phyloP scores from a whole-genome alignment of 495 filamentous ascomycete species.

The Podospora pseudocomata region DNA sequence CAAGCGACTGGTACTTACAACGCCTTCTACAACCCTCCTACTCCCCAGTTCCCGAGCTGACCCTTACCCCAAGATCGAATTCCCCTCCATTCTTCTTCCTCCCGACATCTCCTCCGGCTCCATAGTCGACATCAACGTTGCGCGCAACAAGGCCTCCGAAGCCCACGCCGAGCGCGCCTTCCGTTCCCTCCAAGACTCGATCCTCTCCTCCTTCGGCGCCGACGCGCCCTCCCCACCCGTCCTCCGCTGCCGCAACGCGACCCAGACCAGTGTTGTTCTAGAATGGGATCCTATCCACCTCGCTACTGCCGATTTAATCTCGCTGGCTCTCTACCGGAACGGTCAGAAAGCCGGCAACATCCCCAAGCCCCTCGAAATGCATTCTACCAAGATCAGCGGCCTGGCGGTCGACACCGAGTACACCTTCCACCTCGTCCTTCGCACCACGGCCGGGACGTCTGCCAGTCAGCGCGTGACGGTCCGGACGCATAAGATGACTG shows the following conservation, averaged over 20 bases:
- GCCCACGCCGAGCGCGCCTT: slow-evolving; percentile 67
- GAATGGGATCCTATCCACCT: slow-evolving; percentile 97
- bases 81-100: slow-evolving; percentile 94
- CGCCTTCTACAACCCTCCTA: neutral
- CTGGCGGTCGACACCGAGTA: slow-evolving; percentile 94
- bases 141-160: slow-evolving; percentile 81
- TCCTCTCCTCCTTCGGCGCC: slow-evolving; percentile 80
- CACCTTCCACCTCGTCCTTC: slow-evolving; percentile 85
- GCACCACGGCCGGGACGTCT: slow-evolving; percentile 86
- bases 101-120: slow-evolving; percentile 89
- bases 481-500: slow-evolving; percentile 97
- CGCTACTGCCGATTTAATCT: slow-evolving; percentile 85
- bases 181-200: slow-evolving; percentile 76
- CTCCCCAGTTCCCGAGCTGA: slow-evolving; percentile 9
- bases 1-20: slow-evolving; percentile 73
- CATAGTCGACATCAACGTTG: slow-evolving; percentile 96
- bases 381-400: slow-evolving; percentile 95
- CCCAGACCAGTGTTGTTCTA: slow-evolving; percentile 93
- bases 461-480: slow-evolving; percentile 78
- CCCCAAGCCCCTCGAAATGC: slow-evolving; percentile 76
- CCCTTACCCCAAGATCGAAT: slow-evolving; percentile 72
- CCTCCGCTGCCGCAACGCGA: slow-evolving; percentile 89
- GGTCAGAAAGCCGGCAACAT: slow-evolving; percentile 93
- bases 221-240: slow-evolving; percentile 72
- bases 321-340: slow-evolving; percentile 88